phyloP scores from a whole-genome alignment of 148 eudicot genomes.

The Chenopodium suecicum region DNA sequence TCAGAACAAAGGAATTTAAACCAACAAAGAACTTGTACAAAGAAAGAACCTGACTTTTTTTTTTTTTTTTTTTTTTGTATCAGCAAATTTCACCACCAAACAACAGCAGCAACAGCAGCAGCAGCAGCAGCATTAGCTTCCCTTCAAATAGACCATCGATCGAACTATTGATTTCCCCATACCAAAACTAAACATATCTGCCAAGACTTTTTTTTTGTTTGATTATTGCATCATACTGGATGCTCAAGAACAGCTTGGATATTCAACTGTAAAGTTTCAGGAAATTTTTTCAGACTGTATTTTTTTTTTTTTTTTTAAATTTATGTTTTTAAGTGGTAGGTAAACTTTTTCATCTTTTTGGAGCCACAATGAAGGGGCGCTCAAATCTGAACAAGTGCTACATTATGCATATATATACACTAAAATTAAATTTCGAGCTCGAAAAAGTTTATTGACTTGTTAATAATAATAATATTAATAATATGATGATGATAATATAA shows the following conservation, averaged over 20 bases:
- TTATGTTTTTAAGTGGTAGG: background rate
- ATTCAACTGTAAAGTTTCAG: constrained; percentile 6
- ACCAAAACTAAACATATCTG: background rate
- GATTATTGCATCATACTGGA: background rate
- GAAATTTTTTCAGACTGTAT: background rate
- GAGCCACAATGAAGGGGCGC: constrained; percentile 33
- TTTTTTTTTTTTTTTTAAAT: constrained; percentile 13
- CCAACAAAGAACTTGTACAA: background rate
- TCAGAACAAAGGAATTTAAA: constrained; percentile 8
- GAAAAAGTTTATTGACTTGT: constrained; percentile 25
- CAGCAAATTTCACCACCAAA: background rate
- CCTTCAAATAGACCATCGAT: constrained; percentile 26
- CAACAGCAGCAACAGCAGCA: background rate
- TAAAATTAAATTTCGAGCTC: background rate
- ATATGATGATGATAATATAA: background rate
- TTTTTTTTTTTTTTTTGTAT: background rate
- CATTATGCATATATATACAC: constrained; percentile 23
- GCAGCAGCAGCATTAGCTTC: constrained; percentile 15
- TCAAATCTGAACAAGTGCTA: constrained; percentile 27
- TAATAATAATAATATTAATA: background rate
- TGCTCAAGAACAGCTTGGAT: constrained; percentile 11
- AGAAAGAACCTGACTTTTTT: constrained; percentile 22
- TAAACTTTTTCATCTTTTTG: constrained; percentile 14
- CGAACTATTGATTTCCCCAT: constrained; percentile 3
- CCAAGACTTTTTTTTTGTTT: constrained; percentile 10